phyloP scores from a whole-genome alignment of 257 asterid species.

The Solanum verrucosum region DNA sequence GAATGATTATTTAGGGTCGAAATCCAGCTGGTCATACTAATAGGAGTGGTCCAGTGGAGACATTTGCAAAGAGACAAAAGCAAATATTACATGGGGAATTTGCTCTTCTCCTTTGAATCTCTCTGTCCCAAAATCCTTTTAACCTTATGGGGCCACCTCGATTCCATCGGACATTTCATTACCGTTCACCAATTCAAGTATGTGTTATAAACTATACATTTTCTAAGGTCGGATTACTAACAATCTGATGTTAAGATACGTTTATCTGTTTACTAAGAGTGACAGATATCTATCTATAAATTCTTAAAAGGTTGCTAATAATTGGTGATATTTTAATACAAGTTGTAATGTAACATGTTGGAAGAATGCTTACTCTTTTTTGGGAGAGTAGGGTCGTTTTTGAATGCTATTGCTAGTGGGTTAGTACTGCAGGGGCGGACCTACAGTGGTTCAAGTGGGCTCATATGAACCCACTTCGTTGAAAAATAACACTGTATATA shows the following conservation, averaged over 20 bases:
- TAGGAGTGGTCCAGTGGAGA: background rate
- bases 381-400: background rate
- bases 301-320: background rate
- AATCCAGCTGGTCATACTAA: constrained; percentile 13
- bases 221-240: background rate
- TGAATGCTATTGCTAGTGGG: background rate
- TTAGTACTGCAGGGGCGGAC: background rate
- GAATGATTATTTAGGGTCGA: background rate
- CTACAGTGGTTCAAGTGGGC: too few relatives aligned
- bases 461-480: too few relatives aligned
- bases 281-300: background rate
- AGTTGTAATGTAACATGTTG: background rate
- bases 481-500: too few relatives aligned
- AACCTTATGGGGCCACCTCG: background rate
- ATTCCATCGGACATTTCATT: background rate
- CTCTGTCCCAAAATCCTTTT: background rate
- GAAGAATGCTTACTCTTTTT: background rate
- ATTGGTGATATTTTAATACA: background rate
- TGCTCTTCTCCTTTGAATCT: background rate
- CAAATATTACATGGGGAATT: background rate
- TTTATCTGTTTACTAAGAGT: background rate
- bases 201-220: too few relatives aligned
- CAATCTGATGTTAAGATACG: background rate
- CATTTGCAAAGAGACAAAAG: constrained; percentile 11
- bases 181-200: background rate